phyloP scores from a whole-genome alignment of 2,329 filamentous ascomycete species.

The Botrytis porri region DNA sequence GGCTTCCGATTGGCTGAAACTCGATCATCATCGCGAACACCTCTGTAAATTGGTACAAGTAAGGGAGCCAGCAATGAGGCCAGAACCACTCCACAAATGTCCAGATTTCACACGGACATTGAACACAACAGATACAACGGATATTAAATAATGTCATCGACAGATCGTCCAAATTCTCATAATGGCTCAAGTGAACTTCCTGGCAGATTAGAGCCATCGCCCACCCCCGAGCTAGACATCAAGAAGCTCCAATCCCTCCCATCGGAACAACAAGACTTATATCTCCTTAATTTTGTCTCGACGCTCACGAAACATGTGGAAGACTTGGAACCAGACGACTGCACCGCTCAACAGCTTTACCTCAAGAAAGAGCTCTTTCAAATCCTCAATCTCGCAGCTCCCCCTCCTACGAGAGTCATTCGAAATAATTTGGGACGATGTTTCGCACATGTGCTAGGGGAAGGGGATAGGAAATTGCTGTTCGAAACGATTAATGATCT shows the following conservation, averaged over 20 bases:
- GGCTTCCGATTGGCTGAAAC: constrained; percentile 18
- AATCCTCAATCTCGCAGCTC: constrained; percentile 78
- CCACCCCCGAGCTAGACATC: constrained; percentile 79
- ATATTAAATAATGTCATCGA: constrained; percentile 37
- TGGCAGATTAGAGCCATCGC: constrained; percentile 42
- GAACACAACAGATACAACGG: constrained; percentile 5
- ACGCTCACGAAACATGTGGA: constrained; percentile 78
- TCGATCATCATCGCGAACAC: constrained; percentile 15
- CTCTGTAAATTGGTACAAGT: constrained; percentile 12
- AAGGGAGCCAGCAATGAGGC: constrained; percentile 13
- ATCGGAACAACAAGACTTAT: constrained; percentile 92
- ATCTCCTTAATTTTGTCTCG: constrained; percentile 84
- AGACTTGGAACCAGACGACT: constrained; percentile 70
- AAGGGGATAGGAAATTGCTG: constrained; percentile 85
- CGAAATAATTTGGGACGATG: constrained; percentile 85
- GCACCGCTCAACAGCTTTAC: constrained; percentile 84
- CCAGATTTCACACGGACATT: constrained; percentile 9
- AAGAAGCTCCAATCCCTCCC: constrained; percentile 85
- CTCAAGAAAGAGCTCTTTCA: constrained; percentile 94
- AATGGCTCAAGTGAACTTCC: constrained; percentile 38
- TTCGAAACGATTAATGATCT: constrained; percentile 95
- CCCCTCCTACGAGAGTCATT: constrained; percentile 81
- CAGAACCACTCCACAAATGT: constrained; percentile 17
- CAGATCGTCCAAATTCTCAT: constrained; percentile 32
- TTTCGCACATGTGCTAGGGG: constrained; percentile 75